phyloP scores from a whole-genome alignment of 495 filamentous ascomycete species.

The Penicillium daleae region DNA sequence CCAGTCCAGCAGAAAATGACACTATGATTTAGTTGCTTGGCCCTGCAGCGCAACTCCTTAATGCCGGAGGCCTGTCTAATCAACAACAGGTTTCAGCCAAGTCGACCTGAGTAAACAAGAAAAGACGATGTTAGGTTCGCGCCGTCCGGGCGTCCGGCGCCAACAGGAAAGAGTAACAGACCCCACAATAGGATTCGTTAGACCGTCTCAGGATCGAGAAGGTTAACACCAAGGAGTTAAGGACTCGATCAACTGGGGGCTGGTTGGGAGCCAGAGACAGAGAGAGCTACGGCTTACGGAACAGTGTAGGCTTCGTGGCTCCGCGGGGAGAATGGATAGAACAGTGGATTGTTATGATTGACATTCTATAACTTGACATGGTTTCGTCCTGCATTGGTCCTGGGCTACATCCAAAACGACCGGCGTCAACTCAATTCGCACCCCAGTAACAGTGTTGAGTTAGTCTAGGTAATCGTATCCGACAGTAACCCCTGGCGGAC shows the following conservation, averaged over 20 bases:
- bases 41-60: conserved; percentile 23
- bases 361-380: neutral
- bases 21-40: neutral
- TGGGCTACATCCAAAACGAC: conserved; percentile 12
- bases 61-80: neutral
- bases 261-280: neutral
- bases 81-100: no score
- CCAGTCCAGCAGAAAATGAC: neutral
- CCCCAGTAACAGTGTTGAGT: neutral
- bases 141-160: neutral
- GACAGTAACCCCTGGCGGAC: conserved; percentile 3
- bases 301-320: no score
- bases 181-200: conserved; percentile 3
- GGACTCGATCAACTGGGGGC: neutral
- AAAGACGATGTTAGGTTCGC: neutral
- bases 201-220: neutral
- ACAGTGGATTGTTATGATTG: neutral
- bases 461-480: conserved; percentile 20
- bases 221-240: neutral
- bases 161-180: conserved; percentile 16
- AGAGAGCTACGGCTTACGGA: neutral
- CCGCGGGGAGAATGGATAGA: neutral
- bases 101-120: neutral
- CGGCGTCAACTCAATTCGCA: conserved; percentile 31
- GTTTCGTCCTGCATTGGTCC: conserved; percentile 4